Evolutionary conservation across 73 alveolate genomes (phyloP), one percentile per base, ranked within the genome.

Genomic region (Paramecium primaurelia): DNA sequence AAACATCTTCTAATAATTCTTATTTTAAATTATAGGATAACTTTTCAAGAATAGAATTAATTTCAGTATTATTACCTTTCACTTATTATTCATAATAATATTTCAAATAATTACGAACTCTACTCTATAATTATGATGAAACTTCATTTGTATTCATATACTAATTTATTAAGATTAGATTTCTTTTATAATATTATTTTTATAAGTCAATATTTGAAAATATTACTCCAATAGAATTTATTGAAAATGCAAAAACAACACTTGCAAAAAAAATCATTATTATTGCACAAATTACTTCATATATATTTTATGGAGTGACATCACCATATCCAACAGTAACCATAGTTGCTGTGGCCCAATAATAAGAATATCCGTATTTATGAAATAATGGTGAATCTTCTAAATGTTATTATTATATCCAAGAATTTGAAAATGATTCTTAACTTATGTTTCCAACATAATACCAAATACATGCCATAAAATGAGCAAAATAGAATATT

Each of bases 311-410:
- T 20, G 64, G 64, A 30, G 49, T 47, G 16, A 80, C 32, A 22
- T 80, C 91, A 26, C 91, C 91, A 44, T 80, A 80, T 6, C 91
- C 91, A 2, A 80, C 91, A 4, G 91, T 80, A 3, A 47, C 91
- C 91, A 80, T 80, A 3, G 91, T 80, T 8, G 73, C 54, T 20
- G 91, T 47, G 0, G 91, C 91, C 91, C 91, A 80, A 22, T 80
- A 80, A 45, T 37, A 80, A 2, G 91, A 80, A 11, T 80, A 80
- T 3, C 75, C 45, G 26, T 80, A 80, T 44, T 42, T 42, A 22
- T 80, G 47, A 12, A 34, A 44, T 16, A 26, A 25, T 38, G 73
- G 45, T 14, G 69, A 44, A 37, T 80, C 14, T 44, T 47, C 54
- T 37, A 80, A 25, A 37, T 14, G 54, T 25, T 22, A 44, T 80